Conservation (phyloP, 805 yeast species). For the Maudiozyma pseudohumilis region DNA sequence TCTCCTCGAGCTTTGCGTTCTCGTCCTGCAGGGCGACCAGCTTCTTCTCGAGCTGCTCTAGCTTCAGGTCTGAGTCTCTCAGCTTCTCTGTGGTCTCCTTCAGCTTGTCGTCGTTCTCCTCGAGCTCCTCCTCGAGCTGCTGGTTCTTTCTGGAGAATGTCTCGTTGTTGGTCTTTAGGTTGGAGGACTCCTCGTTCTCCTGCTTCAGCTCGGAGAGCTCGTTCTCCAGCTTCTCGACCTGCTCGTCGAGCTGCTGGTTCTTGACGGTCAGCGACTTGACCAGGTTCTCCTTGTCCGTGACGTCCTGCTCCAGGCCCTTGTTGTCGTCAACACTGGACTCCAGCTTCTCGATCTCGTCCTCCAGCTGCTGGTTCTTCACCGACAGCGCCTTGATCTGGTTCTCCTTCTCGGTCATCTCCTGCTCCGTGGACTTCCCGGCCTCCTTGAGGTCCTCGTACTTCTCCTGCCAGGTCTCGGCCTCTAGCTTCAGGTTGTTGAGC, state of each 20-base stretch:
- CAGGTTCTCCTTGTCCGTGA: constrained; percentile 83
- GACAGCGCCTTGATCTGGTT: constrained; percentile 86
- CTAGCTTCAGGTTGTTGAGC: constrained; percentile 77
- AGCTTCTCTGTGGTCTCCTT: constrained; percentile 89
- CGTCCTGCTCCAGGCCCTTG: constrained; percentile 84
- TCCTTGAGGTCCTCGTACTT: constrained; percentile 76
- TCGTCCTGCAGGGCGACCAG: constrained; percentile 83
- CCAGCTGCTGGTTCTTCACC: constrained; percentile 82
- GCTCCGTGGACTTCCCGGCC: constrained; percentile 80
- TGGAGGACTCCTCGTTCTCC: constrained; percentile 83
- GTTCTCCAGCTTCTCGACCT: constrained; percentile 54
- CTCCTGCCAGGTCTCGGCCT: constrained; percentile 93
- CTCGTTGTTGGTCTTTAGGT: constrained; percentile 88
- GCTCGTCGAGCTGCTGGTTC: constrained; percentile 75
- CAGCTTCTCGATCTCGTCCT: constrained; percentile 61
- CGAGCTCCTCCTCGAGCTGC: constrained; percentile 63
- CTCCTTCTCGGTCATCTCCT: constrained; percentile 80
- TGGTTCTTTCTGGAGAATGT: constrained; percentile 85
- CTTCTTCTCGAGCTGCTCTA: constrained; percentile 80
- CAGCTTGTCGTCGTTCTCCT: constrained; percentile 80
- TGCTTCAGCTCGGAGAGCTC: constrained; percentile 69
- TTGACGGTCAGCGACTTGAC: constrained; percentile 85
- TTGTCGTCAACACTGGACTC: constrained; percentile 12
- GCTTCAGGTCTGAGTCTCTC: constrained; percentile 82
- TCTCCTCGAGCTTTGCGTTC: constrained; percentile 81